phyloP scores from a whole-genome alignment of 2,329 filamentous ascomycete species.

The Diaporthe humulicola region DNA sequence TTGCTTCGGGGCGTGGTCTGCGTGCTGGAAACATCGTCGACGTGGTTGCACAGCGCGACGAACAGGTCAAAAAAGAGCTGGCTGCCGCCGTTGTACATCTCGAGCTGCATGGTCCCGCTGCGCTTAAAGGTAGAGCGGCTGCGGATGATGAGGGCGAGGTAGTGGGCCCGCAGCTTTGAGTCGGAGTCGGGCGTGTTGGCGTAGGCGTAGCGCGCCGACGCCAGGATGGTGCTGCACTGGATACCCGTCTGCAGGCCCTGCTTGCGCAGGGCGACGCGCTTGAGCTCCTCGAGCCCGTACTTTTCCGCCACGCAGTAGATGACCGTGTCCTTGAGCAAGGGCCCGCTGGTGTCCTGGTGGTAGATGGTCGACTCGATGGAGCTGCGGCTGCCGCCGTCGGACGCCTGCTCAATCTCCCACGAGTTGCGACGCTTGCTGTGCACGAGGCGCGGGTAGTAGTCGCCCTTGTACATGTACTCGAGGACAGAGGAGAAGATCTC shows the following conservation, averaged over 20 bases:
- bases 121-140: constrained; percentile 90
- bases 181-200: constrained; percentile 89
- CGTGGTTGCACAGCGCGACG: constrained; percentile 92
- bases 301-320: constrained; percentile 91
- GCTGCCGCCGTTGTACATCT: constrained; percentile 89
- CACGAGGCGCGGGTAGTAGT: constrained; percentile 87
- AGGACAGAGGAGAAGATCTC: constrained; percentile 92
- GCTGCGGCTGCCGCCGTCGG: constrained; percentile 57
- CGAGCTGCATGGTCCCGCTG: constrained; percentile 94
- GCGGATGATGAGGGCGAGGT: constrained; percentile 91
- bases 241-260: constrained; percentile 90
- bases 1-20: constrained; percentile 65
- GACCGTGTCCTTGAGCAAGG: constrained; percentile 88
- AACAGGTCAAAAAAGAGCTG: constrained; percentile 94
- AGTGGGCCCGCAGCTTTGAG: constrained; percentile 91
- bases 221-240: constrained; percentile 85
- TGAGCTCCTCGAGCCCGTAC: constrained; percentile 86
- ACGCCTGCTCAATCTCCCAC: constrained; percentile 82
- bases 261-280: constrained; percentile 87
- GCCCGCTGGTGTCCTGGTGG: constrained; percentile 68
- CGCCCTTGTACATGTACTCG: constrained; percentile 93
- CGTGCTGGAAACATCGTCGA: constrained; percentile 75
- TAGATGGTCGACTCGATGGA: constrained; percentile 72
- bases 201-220: constrained; percentile 91
- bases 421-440: constrained; percentile 85